A percentile compares a stretch with the other conserved stretches of the same genome.
These are phyloP conservation scores for Tuctoria greenei DNA, from an alignment of 176 grass and related monocot species.

Conservation along the genomic window DNA sequence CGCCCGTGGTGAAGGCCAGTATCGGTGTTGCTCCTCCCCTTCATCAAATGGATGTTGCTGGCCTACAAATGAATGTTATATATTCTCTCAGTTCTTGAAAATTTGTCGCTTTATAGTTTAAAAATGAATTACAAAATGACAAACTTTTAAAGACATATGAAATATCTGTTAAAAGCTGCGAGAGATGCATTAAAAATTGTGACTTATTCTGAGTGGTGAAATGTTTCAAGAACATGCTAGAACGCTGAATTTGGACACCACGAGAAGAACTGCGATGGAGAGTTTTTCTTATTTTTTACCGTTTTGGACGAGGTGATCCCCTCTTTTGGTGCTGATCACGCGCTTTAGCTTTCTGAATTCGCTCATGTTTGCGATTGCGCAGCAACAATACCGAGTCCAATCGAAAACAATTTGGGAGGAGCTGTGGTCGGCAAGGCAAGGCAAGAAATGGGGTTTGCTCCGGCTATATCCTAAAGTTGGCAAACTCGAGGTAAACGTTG, in stretches of 20 bases:
- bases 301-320: conserved; percentile 23
- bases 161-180: too few species aligned
- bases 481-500: conserved; percentile 23
- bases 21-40: conserved; percentile 53
- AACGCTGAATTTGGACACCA: neutral
- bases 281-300: conserved; percentile 23
- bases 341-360: conserved; percentile 37
- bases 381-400: neutral
- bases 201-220: neutral
- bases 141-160: too few species aligned
- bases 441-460: conserved; percentile 19
- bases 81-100: too few species aligned
- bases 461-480: conserved; percentile 50
- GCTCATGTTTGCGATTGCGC: conserved; percentile 29
- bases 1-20: conserved; percentile 48
- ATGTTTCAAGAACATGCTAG: neutral
- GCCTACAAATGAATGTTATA: conserved; percentile 34
- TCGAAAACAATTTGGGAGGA: conserved; percentile 35
- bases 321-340: conserved; percentile 43
- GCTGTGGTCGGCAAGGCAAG: conserved; percentile 25
- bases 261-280: neutral
- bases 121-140: too few species aligned
- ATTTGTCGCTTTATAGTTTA: too few species aligned
- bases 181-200: too few species aligned
- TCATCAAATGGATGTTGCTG: conserved; percentile 40